Evolutionary conservation across 306 rosid genomes (phyloP).

Genomic region (Quercus agrifolia): DNA sequence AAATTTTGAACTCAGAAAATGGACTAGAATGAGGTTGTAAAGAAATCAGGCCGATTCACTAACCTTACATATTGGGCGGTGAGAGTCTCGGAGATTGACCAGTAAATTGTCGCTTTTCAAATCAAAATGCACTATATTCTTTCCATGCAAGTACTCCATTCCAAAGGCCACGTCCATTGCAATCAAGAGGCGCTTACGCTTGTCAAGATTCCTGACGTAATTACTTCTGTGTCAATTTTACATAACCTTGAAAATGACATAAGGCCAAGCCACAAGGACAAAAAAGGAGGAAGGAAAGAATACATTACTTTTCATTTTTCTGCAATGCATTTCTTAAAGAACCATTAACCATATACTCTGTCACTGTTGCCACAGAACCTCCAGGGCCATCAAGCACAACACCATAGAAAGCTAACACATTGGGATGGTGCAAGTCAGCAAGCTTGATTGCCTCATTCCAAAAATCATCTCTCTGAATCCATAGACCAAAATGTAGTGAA

Average conservation of each 20-base stretch:
- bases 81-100: conserved; percentile 92
- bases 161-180: conserved; percentile 98
- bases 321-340: conserved; percentile 80
- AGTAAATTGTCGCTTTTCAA: conserved; percentile 95
- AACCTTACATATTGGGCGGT: conserved; percentile 94
- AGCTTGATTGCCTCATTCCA: conserved; percentile 98
- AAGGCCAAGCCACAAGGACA: not conserved
- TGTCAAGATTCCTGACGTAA: conserved; percentile 70
- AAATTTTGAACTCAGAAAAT: conserved; percentile 6
- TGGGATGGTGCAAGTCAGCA: conserved; percentile 95
- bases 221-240: conserved; percentile 13
- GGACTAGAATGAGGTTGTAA: not conserved
- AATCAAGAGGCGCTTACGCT: conserved; percentile 78
- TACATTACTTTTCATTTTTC: conserved; percentile 72
- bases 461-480: conserved; percentile 70
- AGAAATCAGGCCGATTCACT: conserved; percentile 2
- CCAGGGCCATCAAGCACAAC: conserved; percentile 91
- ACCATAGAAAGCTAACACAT: conserved; percentile 93
- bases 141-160: conserved; percentile 94
- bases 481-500: conserved; percentile 1
- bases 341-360: conserved; percentile 93
- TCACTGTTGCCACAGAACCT: conserved; percentile 89
- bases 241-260: not conserved
- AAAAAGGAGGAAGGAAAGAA: not conserved
- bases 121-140: conserved; percentile 93